phyloP scores from a whole-genome alignment of 306 rosid species.

The Ormosia semicastrata region DNA sequence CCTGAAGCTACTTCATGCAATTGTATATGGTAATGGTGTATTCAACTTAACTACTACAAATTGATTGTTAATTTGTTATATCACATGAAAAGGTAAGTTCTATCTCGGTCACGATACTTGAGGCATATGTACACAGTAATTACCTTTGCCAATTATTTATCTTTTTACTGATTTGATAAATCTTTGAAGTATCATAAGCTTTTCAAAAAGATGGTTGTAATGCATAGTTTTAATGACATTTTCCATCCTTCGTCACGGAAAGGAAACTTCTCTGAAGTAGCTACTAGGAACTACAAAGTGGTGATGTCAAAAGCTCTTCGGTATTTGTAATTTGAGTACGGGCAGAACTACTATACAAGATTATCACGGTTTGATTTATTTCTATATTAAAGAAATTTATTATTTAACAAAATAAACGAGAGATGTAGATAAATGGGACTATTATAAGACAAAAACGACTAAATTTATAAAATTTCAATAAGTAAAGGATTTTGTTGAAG shows the following conservation, averaged over 20 bases:
- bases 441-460: neutral
- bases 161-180: constrained; percentile 34
- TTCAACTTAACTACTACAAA: neutral
- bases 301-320: neutral
- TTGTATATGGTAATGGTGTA: neutral
- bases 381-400: neutral
- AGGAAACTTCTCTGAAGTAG: constrained; percentile 41
- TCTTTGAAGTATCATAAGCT: constrained; percentile 26
- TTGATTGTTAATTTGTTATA: neutral
- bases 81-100: neutral
- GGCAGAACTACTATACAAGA: neutral
- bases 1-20: neutral
- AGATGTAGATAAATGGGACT: neutral
- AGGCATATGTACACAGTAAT: constrained; percentile 4
- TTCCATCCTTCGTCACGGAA: constrained; percentile 8
- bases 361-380: neutral
- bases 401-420: neutral
- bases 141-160: constrained; percentile 12
- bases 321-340: neutral
- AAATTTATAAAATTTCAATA: too few relatives aligned
- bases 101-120: neutral
- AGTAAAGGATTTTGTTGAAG: too few relatives aligned
- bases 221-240: constrained; percentile 20
- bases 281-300: neutral
- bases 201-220: constrained; percentile 25